Percentiles rank a stretch among this genome's conserved stretches.
Evolutionary conservation across 2,329 filamentous ascomycete species (phyloP).

Genomic region (Scedosporium minutisporum): DNA sequence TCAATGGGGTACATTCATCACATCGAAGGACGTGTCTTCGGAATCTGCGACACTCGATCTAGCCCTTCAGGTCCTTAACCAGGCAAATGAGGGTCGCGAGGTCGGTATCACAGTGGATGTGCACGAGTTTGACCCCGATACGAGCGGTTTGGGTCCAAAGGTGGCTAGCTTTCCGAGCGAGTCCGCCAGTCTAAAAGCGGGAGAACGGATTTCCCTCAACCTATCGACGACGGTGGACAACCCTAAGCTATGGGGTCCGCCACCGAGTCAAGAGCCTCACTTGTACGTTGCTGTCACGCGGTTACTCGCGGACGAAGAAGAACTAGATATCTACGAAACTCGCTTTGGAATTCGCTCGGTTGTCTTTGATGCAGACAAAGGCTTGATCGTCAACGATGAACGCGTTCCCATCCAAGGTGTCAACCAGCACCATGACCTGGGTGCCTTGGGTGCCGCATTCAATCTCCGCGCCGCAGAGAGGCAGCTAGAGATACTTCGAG

Average conservation of each 20-base stretch:
- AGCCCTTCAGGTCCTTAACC: constrained; percentile 36
- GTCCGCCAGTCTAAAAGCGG: constrained; percentile 11
- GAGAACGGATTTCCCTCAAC: constrained; percentile 19
- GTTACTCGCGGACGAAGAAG: constrained; percentile 16
- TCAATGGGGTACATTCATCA: constrained; percentile 40
- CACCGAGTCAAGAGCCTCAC: constrained; percentile 33
- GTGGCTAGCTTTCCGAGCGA: constrained; percentile 14
- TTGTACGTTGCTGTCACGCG: constrained; percentile 36
- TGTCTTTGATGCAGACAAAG: constrained; percentile 25
- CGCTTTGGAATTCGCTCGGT: constrained; percentile 38
- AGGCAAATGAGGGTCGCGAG: constrained; percentile 15
- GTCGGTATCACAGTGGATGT: constrained; percentile 32
- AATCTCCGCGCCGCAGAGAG: constrained; percentile 36
- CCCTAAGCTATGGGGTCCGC: constrained; percentile 38
- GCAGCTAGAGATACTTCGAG: constrained; percentile 37
- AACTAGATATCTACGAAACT: constrained; percentile 37
- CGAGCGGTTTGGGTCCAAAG: constrained; percentile 16
- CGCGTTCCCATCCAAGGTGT: constrained; percentile 33
- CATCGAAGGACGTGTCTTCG: constrained; percentile 32
- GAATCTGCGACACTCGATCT: constrained; percentile 34
- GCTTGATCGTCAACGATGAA: constrained; percentile 36
- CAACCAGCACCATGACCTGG: constrained; percentile 42
- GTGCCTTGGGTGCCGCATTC: constrained; percentile 39
- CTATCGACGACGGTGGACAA: constrained; percentile 13
- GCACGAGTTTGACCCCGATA: constrained; percentile 24